A percentile compares a stretch with the other conserved stretches of the same genome.
These are phyloP conservation scores for Turnera subulata DNA, from an alignment of 345 rosid genomes.

Conservation along the genomic window DNA sequence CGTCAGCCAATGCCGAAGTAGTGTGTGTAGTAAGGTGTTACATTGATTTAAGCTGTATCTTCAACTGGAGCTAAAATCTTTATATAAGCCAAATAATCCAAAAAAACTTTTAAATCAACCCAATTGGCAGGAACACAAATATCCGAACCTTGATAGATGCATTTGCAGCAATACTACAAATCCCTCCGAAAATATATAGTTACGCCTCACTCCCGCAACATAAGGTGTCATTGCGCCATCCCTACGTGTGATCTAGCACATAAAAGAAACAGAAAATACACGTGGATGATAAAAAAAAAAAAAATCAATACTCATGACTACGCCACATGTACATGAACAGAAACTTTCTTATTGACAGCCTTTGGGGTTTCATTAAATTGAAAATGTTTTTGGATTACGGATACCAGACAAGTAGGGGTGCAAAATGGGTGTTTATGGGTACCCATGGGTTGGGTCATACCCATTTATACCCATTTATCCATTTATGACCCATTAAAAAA, in stretches of 20 bases:
- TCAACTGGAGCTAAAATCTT: background rate
- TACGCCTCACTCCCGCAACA: slow-evolving; percentile 61
- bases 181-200: slow-evolving; percentile 95
- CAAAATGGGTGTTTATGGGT: no score
- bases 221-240: no score
- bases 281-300: no score
- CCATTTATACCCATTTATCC: no score
- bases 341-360: no score
- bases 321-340: background rate
- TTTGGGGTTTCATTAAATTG: no score
- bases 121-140: slow-evolving; percentile 2
- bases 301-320: no score
- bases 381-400: background rate
- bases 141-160: slow-evolving; percentile 78
- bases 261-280: slow-evolving; percentile 1
- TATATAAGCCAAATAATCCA: background rate
- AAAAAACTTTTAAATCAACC: slow-evolving; percentile 4
- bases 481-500: no score
- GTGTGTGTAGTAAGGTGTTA: background rate
- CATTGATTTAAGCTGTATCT: background rate
- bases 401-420: background rate
- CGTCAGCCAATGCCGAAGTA: slow-evolving; percentile 69
- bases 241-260: slow-evolving; percentile 73
- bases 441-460: no score
- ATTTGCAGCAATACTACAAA: slow-evolving; percentile 76